Evolutionary conservation across 345 rosid species (phyloP), one percentile per base, ranked within the genome.

Genomic region (Conringia planisiliqua): DNA sequence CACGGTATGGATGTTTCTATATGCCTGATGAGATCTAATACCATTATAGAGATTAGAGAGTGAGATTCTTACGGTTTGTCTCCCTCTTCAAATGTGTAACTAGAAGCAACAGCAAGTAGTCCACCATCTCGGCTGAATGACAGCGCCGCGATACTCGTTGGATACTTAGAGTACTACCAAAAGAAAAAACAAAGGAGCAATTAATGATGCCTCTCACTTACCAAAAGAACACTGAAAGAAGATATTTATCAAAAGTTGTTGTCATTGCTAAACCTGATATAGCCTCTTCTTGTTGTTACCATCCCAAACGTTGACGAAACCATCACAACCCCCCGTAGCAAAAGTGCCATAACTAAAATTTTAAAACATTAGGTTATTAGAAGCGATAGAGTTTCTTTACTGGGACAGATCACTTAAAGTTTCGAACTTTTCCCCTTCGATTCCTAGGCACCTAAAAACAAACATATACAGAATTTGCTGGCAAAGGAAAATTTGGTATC

Each of bases 321-420:
- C 97, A 81, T 93, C 98, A 79, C 96, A 93, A 11, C 98, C 98
- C 72, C 98, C 98, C 17, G 98, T 89, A 29, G 94, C 97, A 86
- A 93, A 93, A 62, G 97, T 93, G 48, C 98, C 98, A 80, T 93
- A 93, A 35, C 98, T 93, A 85, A 80, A 77, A 27, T 29, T 76
- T 44, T 7, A 26, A 66, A 59, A 44, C 72, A 13, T 52, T 17
- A 47, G 52, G 66, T 66, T 58, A 70, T 1, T 22, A 69, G 62
- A 71, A 71, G 56, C 42, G 14, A 62, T 59, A 40, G 13, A 27
- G 42, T 33, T 30, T 20, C 6, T 50, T n/a, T 20, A 55, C 24
- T 16, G 5, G 5, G 20, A 55, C 43, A 62, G 26, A 48, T 9
- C 9, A 44, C 48, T n/a, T 38, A n/a, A 17, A 17, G 52, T 44